These are phyloP conservation scores for Raffaelea albimanens DNA, from an alignment of 2,329 filamentous ascomycete genomes.

Conservation along the genomic window DNA sequence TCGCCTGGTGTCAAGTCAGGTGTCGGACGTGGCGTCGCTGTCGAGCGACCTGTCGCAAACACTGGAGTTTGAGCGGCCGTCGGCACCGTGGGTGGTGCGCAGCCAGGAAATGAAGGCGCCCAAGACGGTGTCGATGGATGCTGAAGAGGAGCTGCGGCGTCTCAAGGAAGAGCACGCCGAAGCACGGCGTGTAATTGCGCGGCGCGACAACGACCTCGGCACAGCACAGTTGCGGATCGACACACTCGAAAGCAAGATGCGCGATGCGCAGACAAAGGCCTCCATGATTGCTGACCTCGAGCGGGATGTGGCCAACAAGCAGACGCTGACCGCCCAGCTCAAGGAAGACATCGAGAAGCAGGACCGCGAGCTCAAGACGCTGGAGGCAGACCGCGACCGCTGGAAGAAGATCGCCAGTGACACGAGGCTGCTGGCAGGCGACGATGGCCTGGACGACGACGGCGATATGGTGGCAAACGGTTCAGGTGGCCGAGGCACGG, in stretches of 20 bases:
- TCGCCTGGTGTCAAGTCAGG: constrained; percentile 50
- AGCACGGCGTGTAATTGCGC: constrained; percentile 59
- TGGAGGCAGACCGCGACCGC: constrained; percentile 58
- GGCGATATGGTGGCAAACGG: neutral
- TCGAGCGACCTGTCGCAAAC: constrained; percentile 63
- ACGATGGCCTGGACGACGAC: constrained; percentile 24
- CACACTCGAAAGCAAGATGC: constrained; percentile 79
- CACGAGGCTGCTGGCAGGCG: constrained; percentile 43
- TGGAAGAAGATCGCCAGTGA: constrained; percentile 64
- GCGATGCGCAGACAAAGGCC: constrained; percentile 70
- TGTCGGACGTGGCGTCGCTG: constrained; percentile 62
- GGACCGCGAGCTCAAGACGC: constrained; percentile 53
- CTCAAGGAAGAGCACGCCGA: constrained; percentile 75
- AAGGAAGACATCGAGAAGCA: constrained; percentile 58
- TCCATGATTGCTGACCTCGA: constrained; percentile 59
- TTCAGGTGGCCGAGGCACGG: neutral
- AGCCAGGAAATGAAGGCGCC: constrained; percentile 74
- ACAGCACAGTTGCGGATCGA: constrained; percentile 89
- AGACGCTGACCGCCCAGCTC: constrained; percentile 40
- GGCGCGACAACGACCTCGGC: constrained; percentile 73
- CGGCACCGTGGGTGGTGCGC: constrained; percentile 75
- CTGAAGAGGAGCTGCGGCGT: constrained; percentile 73
- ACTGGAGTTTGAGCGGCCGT: constrained; percentile 66
- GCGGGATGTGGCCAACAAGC: constrained; percentile 42
- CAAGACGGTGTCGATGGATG: constrained; percentile 70